phyloP scores from a whole-genome alignment of 208 protist species.

The Acanthamoeba lenticulata region DNA sequence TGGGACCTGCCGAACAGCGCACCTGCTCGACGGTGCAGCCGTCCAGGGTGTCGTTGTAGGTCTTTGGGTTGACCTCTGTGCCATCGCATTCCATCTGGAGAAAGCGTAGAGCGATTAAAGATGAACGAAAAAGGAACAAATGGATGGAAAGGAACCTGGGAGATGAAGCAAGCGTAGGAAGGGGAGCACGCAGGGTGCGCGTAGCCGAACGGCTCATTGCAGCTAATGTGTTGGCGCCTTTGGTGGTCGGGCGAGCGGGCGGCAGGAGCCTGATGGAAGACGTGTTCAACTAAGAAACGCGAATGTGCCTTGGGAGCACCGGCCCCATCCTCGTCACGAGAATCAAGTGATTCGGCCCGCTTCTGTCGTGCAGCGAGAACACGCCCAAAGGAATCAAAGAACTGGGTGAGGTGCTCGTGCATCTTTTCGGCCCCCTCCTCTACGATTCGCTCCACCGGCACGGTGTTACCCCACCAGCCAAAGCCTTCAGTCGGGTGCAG shows the following conservation, averaged over 20 bases:
- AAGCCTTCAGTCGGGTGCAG: neutral
- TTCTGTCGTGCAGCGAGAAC: neutral
- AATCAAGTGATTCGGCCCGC: too few species aligned
- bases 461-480: neutral
- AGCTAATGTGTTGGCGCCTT: neutral
- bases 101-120: neutral
- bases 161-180: neutral
- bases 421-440: neutral
- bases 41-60: slow-evolving; percentile 6
- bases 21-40: slow-evolving; percentile 9
- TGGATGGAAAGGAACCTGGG: neutral
- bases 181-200: neutral
- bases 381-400: neutral
- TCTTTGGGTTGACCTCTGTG: neutral
- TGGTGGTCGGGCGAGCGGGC: neutral
- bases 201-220: neutral
- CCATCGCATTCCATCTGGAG: neutral
- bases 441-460: neutral
- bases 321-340: neutral
- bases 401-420: neutral
- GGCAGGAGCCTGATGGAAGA: too few species aligned
- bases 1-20: neutral
- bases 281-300: neutral
- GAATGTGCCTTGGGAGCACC: neutral
- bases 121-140: neutral